Percentiles rank a stretch among this genome's conserved stretches.
Conservation (phyloP, 176 grass and related monocot species). For the Microstegium vimineum region DNA sequence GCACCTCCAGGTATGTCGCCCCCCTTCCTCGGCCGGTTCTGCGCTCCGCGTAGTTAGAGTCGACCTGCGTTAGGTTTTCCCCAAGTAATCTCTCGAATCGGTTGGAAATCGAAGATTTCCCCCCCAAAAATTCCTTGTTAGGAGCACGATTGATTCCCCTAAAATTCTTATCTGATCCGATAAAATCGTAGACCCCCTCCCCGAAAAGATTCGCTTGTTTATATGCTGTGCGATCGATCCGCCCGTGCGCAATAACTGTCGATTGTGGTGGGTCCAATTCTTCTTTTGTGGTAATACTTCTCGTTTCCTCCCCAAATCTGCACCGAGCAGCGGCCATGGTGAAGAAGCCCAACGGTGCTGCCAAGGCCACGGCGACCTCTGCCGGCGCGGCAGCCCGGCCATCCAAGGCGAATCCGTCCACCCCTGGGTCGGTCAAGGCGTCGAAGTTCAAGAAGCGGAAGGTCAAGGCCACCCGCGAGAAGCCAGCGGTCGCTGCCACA, state of each 20-base stretch:
- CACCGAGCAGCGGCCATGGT: slow-evolving; percentile 17
- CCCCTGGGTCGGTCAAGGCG: slow-evolving; percentile 20
- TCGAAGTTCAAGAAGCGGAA: slow-evolving; percentile 24
- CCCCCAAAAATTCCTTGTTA: not conserved
- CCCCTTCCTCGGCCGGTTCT: not conserved
- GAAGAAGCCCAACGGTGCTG: slow-evolving; percentile 14
- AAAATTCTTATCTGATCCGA: not conserved
- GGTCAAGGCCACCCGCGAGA: not conserved
- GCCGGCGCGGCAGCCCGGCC: not conserved
- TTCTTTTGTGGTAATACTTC: not conserved
- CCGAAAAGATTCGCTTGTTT: not conserved
- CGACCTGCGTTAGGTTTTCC: not conserved
- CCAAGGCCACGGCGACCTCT: slow-evolving; percentile 5
- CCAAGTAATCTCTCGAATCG: not conserved
- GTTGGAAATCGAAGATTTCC: not conserved
- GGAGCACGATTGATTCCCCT: no score
- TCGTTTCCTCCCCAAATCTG: slow-evolving; percentile 13
- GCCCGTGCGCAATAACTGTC: not conserved
- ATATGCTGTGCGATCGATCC: not conserved
- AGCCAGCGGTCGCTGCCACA: not conserved
- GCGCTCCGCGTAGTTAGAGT: not conserved
- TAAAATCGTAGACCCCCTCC: not conserved
- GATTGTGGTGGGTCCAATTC: slow-evolving; percentile 7
- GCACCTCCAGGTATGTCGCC: not conserved
- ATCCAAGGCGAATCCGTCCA: slow-evolving; percentile 13